Evolutionary conservation across 1,139 yeast species (phyloP), one percentile per base, ranked within the genome.

Genomic region (Pneumocystis sp.): DNA sequence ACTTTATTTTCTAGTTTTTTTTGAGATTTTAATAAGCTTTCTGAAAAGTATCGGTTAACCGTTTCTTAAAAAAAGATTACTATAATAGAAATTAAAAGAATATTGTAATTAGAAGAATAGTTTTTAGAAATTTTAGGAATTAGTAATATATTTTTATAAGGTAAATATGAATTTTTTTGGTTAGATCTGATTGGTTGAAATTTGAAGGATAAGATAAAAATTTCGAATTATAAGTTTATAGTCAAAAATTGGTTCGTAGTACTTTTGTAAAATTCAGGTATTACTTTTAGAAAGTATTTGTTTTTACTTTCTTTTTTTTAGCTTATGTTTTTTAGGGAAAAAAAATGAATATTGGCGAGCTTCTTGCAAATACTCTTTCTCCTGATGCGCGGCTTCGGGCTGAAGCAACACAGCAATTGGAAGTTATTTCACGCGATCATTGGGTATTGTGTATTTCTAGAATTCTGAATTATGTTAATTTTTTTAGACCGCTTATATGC

Each of bases 371-470:
- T 37, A 64, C 66, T 19, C 64, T 64, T 44, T 64, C 67, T 40
- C 50, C 66, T 37, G 68, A 67, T 64, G 68, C 69, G 65, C 77
- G 80, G 68, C 83, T 83, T 71, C 85, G 97, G 76, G 78, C 85
- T 57, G 83, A 83, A 70, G 96, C 97, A 67, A 96, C 89, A 76
- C 80, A 83, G 64, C 89, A 89, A 76, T 82, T 93, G 72, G 81
- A 81, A 71, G 82, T 83, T 65, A 84, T 91, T 37, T 86, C 96
- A 44, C 80, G 82, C 71, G 86, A 84, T 69, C 87, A 89, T 76
- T 91, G 89, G 77, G 85, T 70, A 65, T 50, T 70, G n/a, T 62
- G 12, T 44, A 10, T 21, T 45, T 29, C n/a, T 45, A 21, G 15
- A 17, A 19, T 17, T 29, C 31, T 42, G 8, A 12, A 40, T 40